Base-by-base conservation (phyloP, 2,329 filamentous ascomycete species). In the Fusarium armeniacum region DNA sequence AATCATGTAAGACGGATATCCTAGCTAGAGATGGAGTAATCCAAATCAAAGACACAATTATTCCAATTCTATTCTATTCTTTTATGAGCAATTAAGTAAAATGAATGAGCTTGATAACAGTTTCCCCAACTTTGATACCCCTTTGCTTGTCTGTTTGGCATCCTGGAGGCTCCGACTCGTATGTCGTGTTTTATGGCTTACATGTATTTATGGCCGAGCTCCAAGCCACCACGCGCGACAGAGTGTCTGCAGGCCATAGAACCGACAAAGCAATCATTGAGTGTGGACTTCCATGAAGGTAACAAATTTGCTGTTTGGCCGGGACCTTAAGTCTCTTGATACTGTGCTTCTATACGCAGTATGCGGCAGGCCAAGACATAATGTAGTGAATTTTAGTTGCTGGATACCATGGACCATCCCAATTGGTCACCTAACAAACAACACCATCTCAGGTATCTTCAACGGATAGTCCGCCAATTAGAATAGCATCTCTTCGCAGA, bases 401-500 rank as follows among this genome's bases (percentile, higher is more conserved):
- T 18, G 16, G 6, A 24, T 24, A 3, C 1, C 18, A 38, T 13
- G 38, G 4, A 15, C 16, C 10, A n/a, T 40, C 32, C 11, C 35
- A 22, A 65, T 49, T 65, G 47, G 54, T 22, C 16, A 44, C 22
- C 41, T 36, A 6, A 32, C 20, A 36, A 15, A 38, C 26, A 49
- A 65, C 32, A 52, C 26, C 54, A 44, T 43, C 9, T 20, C 13
- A 15, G 44, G 18, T 26, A 22, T 35, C 22, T 24, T n/a, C 5
- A 35, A 52, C 22, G 2, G 38, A 49, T 6, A 26, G 16, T 35
- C 22, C 24, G 12, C 54, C 41, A 54, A 54, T 36, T 28, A 40
- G 22, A 60, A 60, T 16, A 41, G 32, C 36, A 24, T 65, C 32
- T 26, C 15, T 13, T 3, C 3, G 3, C 9, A 26, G 7, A 3